A percentile compares a stretch with the other conserved stretches of the same genome.
These are phyloP conservation scores for Neoscytalidium dimidiatum DNA, from an alignment of 2,329 filamentous ascomycete genomes.

Conservation along the genomic window DNA sequence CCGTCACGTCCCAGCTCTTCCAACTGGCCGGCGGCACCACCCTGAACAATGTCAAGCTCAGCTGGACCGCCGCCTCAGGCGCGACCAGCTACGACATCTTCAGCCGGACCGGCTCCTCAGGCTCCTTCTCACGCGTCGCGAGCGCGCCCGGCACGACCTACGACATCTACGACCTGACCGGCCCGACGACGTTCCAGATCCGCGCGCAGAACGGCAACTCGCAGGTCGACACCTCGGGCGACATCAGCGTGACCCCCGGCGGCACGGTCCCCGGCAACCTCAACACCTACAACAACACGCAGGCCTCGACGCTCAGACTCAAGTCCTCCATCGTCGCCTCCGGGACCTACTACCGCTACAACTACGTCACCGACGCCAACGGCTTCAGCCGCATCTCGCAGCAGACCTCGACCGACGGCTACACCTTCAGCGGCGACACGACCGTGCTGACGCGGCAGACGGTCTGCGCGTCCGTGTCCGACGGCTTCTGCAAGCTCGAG, in stretches of 20 bases:
- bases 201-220: slow-evolving; percentile 9
- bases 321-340: slow-evolving; percentile 20
- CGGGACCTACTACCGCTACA: slow-evolving; percentile 25
- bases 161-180: slow-evolving; percentile 21
- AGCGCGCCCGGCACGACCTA: slow-evolving; percentile 21
- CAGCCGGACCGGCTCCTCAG: slow-evolving; percentile 13
- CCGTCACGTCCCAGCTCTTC: slow-evolving; percentile 24
- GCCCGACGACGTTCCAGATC: slow-evolving; percentile 17
- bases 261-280: slow-evolving; percentile 17
- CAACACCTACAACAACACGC: slow-evolving; percentile 25
- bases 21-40: slow-evolving; percentile 20
- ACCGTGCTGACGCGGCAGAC: slow-evolving; percentile 11
- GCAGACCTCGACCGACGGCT: slow-evolving; percentile 25
- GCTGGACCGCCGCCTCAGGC: slow-evolving; percentile 20
- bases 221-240: slow-evolving; percentile 20
- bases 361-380: slow-evolving; percentile 22
- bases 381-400: slow-evolving; percentile 23
- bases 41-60: slow-evolving; percentile 24
- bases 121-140: slow-evolving; percentile 18
- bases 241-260: slow-evolving; percentile 12
- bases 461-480: neutral
- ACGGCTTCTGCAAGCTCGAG: slow-evolving; percentile 25
- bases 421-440: slow-evolving; percentile 25
- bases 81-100: slow-evolving; percentile 22
- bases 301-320: slow-evolving; percentile 1